Percentiles rank a stretch among this genome's conserved stretches.
Conservation (phyloP, 768 basidiomycete genomes). For the Pulveroboletus sp. region DNA sequence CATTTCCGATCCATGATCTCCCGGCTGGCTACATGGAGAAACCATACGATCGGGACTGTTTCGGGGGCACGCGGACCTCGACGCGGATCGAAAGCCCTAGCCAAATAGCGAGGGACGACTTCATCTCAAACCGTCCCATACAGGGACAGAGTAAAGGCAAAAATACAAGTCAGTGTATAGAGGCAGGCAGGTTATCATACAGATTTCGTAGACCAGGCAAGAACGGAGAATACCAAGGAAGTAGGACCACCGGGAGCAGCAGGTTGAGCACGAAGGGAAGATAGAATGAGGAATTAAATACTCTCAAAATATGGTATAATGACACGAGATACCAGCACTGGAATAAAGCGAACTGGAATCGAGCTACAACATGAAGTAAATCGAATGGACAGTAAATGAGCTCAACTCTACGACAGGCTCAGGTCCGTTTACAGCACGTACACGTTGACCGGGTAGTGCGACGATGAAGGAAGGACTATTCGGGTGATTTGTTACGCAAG, state of each 20-base stretch:
- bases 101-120: too few relatives aligned
- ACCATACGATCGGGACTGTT: background rate
- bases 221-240: background rate
- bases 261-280: background rate
- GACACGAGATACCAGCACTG: background rate
- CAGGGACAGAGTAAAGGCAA: too few relatives aligned
- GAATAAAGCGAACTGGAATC: background rate
- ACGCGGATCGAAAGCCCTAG: background rate
- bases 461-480: background rate
- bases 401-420: background rate
- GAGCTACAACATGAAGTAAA: background rate
- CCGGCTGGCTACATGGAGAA: background rate
- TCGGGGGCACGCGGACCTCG: background rate
- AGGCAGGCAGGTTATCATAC: too few relatives aligned
- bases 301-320: background rate
- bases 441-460: background rate
- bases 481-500: background rate
- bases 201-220: background rate
- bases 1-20: background rate
- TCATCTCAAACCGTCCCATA: background rate
- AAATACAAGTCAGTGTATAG: background rate
- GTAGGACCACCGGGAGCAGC: too few relatives aligned
- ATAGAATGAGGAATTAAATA: background rate
- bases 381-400: background rate
- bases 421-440: background rate